Base-by-base conservation (phyloP, 345 rosid species). In the Boechera retrofracta region DNA sequence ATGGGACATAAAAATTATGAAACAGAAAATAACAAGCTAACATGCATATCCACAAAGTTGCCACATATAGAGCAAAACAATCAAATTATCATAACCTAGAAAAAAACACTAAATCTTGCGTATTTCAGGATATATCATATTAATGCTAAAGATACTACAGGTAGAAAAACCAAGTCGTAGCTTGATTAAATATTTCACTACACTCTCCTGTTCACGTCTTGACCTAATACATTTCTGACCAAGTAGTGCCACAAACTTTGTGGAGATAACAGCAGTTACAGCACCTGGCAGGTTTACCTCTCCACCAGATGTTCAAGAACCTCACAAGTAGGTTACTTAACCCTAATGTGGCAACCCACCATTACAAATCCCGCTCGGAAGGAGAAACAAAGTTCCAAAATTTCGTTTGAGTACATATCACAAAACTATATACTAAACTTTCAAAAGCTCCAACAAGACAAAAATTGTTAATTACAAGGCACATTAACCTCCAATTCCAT, bases 401-500 rank as follows among this genome's bases (percentile, higher is more conserved):
- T 41, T 60, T 16, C 45, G n/a, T n/a, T 33, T 28, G 16, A 54
- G 10, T 13, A 60, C 29, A 15, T 24, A 61, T 51, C 15, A 3
- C 44, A 74, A 33, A 66, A 45, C 26, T 24, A 26, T 26, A 49
- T 6, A 68, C 41, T 69, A 42, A 59, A 68, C 8, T 47, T 28
- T 62, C 52, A 70, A 16, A 2, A 70, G 16, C 60, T 70, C 76
- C 42, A 52, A 16, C 38, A 60, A 68, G 31, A 10, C 2, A 42
- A 58, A 64, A 73, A 53, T 10, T 47, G 10, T 6, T 33, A 21
- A 57, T 29, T 32, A 44, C 13, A 52, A 51, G 18, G 7, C n/a
- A 71, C 32, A 65, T 8, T 18, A 68, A 61, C n/a, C 44, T 70
- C 26, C 24, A 54, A 8, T 70, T 63, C 59, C 75, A 59, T 35